phyloP scores from a whole-genome alignment of 2,329 filamentous ascomycete genomes.

The Stagonosporopsis rhizophila region DNA sequence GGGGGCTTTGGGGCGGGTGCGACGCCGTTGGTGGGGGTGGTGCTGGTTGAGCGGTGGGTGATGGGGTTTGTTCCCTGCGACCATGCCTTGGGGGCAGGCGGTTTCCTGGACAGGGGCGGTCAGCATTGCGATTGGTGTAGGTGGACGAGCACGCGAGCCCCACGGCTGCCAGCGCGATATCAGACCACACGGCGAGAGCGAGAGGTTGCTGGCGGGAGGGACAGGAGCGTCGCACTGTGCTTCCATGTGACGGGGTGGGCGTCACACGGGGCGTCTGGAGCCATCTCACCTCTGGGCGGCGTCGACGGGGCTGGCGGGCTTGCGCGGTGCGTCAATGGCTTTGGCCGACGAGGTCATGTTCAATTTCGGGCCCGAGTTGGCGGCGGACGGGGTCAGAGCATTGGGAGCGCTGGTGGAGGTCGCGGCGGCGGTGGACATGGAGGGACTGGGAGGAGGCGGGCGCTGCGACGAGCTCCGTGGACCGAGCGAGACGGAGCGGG shows the following conservation, averaged over 20 bases:
- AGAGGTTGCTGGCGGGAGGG: too few relatives aligned
- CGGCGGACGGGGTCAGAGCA: slow-evolving; percentile 45
- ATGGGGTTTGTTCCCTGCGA: slow-evolving; percentile 65
- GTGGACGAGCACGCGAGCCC: not conserved
- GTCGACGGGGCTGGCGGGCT: slow-evolving; percentile 63
- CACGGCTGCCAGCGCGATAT: too few relatives aligned
- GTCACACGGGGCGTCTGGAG: too few relatives aligned
- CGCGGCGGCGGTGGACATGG: slow-evolving; percentile 46
- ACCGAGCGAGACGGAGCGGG: not conserved
- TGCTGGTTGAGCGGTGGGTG: slow-evolving; percentile 61
- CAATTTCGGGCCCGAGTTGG: slow-evolving; percentile 52
- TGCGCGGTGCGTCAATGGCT: slow-evolving; percentile 60
- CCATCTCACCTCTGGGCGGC: slow-evolving; percentile 63
- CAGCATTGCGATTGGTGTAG: slow-evolving; percentile 30
- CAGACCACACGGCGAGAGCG: too few relatives aligned
- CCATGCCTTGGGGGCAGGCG: slow-evolving; percentile 66
- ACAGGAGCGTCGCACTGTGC: too few relatives aligned
- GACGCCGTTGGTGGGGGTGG: slow-evolving; percentile 62
- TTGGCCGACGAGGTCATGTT: slow-evolving; percentile 60
- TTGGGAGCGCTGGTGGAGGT: slow-evolving; percentile 42
- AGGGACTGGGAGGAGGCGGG: slow-evolving; percentile 28
- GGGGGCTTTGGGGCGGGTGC: slow-evolving; percentile 52
- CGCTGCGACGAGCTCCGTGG: slow-evolving; percentile 17
- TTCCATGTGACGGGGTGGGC: too few relatives aligned
- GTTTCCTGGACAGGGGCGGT: slow-evolving; percentile 53